Base-by-base conservation (phyloP, 2,329 filamentous ascomycete species). In the Exophiala alcalophila region DNA sequence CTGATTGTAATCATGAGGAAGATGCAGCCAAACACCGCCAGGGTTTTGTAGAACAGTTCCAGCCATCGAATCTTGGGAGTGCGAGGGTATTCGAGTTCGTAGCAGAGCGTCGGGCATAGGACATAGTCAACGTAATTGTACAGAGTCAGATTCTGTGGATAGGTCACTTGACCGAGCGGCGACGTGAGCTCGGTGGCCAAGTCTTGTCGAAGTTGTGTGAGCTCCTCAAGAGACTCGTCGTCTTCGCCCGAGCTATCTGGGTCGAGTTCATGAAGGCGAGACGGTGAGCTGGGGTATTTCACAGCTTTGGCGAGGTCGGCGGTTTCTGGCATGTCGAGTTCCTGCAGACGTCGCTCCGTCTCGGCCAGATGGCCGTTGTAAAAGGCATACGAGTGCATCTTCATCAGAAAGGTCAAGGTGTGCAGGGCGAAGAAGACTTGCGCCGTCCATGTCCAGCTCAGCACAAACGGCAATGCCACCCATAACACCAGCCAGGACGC, bases 371-470 rank as follows among this genome's bases (percentile, higher is more conserved):
- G 92, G 8, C 92, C 92, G 58, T 96, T 97, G 71, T 98, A 98
- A 65, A 97, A 98, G 16, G 88, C 86, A 61, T 95, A 98, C 4
- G 90, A 96, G 65, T 98, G 92, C 81, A 97, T 92, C 73, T 98
- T 98, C 92, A 98, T 98, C 36, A 96, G 80, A 14, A 98, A 74
- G 5, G 87, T 84, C 66, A 98, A 80, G 29, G 89, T 84, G 65
- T 98, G 92, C 23, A 98, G 73, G 8, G 90, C 84, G 56, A 98
- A 78, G 64, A 94, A 98, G 26, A 98, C 92, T 61, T 97, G 92
- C 2, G 91, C 83, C 0, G 92, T 98, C 92, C 92, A 98, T 2
- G 89, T 86, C 92, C 92, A 98, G 37, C 84, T 76, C 6, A 94
- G 73, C 56, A 83, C 65, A 54, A 97, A 97, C 0, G 92, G 92